A percentile compares a stretch with the other conserved stretches of the same genome.
phyloP scores from a whole-genome alignment of 169 alveolate genomes.

The Cryptosporidium sp. region DNA sequence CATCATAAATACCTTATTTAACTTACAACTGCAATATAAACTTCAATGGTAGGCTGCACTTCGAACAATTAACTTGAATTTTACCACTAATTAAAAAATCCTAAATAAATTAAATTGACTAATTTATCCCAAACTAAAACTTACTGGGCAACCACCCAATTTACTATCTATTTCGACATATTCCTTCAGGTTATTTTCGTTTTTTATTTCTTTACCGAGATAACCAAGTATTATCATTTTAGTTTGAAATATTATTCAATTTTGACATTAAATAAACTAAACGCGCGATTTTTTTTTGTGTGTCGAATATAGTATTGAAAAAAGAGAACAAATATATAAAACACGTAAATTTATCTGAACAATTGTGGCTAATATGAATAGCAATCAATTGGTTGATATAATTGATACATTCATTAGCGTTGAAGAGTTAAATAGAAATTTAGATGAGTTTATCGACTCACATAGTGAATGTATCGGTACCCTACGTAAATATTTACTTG shows the following conservation, averaged over 20 bases:
- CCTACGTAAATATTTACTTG: conserved; percentile 56
- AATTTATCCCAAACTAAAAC: background rate
- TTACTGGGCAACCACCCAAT: conserved; percentile 67
- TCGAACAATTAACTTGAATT: background rate
- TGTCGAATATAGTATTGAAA: background rate
- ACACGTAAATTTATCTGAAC: background rate
- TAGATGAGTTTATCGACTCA: conserved; percentile 67
- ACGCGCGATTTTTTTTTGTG: conserved; percentile 21
- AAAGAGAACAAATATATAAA: background rate
- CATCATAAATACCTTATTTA: background rate
- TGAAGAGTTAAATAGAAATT: conserved; percentile 29
- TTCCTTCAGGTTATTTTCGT: background rate
- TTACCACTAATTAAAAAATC: background rate
- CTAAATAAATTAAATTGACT: background rate
- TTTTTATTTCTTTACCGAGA: background rate
- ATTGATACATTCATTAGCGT: conserved; percentile 42
- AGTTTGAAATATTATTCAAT: background rate
- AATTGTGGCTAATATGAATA: background rate
- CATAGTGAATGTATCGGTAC: conserved; percentile 75
- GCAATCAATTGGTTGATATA: background rate
- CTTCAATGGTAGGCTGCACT: conserved; percentile 25
- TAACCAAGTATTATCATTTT: conserved; percentile 35
- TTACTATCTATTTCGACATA: conserved; percentile 2
- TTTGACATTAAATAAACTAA: background rate
- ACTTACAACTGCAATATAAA: conserved; percentile 66